Conservation (phyloP, 352 stramenopile species). For the Pythium aristosporum region DNA sequence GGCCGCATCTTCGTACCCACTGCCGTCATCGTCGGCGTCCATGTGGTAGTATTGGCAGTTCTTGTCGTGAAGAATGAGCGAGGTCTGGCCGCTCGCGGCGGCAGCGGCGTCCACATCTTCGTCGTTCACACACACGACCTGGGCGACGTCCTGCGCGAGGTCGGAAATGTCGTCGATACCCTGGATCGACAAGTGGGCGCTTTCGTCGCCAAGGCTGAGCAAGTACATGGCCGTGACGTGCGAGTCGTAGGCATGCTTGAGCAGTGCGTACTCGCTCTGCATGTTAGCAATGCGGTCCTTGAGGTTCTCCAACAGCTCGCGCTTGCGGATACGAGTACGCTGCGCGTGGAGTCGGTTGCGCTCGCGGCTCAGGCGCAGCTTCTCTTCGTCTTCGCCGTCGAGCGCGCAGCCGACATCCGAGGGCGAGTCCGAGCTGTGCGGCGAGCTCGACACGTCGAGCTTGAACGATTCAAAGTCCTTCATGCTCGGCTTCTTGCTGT, state of each 20-base stretch:
- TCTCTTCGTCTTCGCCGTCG: slow-evolving; percentile 48
- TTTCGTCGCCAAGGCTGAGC: slow-evolving; percentile 41
- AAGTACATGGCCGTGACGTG: slow-evolving; percentile 69
- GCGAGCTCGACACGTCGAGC: slow-evolving; percentile 31
- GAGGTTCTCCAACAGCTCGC: slow-evolving; percentile 70
- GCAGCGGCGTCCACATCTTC: slow-evolving; percentile 36
- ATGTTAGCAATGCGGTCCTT: slow-evolving; percentile 68
- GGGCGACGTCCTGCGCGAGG: slow-evolving; percentile 40
- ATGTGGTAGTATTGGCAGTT: slow-evolving; percentile 38
- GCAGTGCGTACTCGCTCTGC: slow-evolving; percentile 54
- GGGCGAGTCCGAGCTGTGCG: slow-evolving; percentile 40
- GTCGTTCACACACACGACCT: slow-evolving; percentile 25
- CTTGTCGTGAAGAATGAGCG: slow-evolving; percentile 44
- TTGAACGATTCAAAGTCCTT: slow-evolving; percentile 33
- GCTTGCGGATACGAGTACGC: slow-evolving; percentile 73
- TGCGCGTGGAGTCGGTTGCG: slow-evolving; percentile 77
- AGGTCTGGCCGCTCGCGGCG: slow-evolving; percentile 28
- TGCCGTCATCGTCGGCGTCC: slow-evolving; percentile 29
- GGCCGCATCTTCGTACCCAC: slow-evolving; percentile 25
- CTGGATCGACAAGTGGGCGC: slow-evolving; percentile 42
- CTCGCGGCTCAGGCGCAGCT: slow-evolving; percentile 69
- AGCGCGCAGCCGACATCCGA: slow-evolving; percentile 14
- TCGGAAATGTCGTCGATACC: slow-evolving; percentile 55
- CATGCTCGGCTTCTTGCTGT: slow-evolving; percentile 26
- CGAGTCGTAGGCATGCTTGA: slow-evolving; percentile 79